Base-by-base conservation (phyloP, 2,329 filamentous ascomycete genomes). In the Aspergillus viridinutans region DNA sequence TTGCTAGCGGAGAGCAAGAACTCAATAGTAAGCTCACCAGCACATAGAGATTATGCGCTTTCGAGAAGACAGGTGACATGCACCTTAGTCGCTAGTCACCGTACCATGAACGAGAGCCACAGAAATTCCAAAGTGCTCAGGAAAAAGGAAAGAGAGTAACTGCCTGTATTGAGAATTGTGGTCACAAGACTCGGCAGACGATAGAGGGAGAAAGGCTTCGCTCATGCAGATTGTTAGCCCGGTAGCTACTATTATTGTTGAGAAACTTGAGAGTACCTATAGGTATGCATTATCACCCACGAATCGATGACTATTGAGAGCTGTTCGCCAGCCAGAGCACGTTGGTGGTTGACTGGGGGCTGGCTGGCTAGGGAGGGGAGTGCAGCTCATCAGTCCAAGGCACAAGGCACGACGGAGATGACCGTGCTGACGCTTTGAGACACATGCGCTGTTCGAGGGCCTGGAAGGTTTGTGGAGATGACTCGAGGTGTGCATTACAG, bases 251-350 rank as follows among this genome's bases (percentile, higher is more conserved):
- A 47, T 47, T 47, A 25, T 26, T 47, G 14, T 14, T 23, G 32
- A n/a, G n/a, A n/a, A n/a, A n/a, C n/a, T n/a, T n/a, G n/a, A 35
- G 32, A 35, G 14, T 35, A 35, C 14, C 32, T 35, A 35, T 56
- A 29, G 28, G 61, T 59, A 62, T 54, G 56, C 51, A 50, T 55
- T 56, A 28, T 42, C 43, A 49, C 29, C 50, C 52, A 42, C 48
- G 49, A 54, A 45, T 35, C 21, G 20, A 54, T 49, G 20, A 55
- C 52, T 60, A 58, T 56, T 49, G 59, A 59, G 7, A 45, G 21
- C 47, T 57, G 48, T 32, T n/a, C 52, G 52, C 60, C 60, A 61
- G 61, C 60, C 60, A 64, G 57, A 56, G 49, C 59, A 60, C 55
- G 60, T 60, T 61, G 55, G 49, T 52, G 47, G 53, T 50, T 58